Percentiles rank a stretch among this genome's conserved stretches.
Evolutionary conservation across 495 filamentous ascomycete genomes (phyloP).

Genomic region (Aspergillus nanangensis): DNA sequence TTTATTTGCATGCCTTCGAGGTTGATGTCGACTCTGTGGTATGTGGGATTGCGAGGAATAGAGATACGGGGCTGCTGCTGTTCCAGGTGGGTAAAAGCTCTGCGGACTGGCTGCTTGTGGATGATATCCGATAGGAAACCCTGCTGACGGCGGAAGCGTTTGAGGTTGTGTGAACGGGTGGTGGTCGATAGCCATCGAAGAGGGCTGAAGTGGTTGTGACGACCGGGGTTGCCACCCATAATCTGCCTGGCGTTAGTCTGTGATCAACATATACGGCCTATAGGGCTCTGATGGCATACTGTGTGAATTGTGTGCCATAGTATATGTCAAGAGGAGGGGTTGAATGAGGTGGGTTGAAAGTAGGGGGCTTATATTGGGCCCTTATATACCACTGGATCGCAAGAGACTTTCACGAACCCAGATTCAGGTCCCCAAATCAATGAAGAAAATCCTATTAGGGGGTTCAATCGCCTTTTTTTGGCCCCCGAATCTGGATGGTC

Average conservation of each 20-base stretch:
- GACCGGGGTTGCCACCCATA: slow-evolving; percentile 22
- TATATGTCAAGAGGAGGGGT: slow-evolving; percentile 2
- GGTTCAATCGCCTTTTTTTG: too few species aligned
- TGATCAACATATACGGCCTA: background rate
- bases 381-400: background rate
- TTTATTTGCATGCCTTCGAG: slow-evolving; percentile 15
- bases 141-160: slow-evolving; percentile 9
- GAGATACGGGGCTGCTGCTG: slow-evolving; percentile 18
- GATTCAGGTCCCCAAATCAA: too few species aligned
- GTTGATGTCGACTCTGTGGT: slow-evolving; percentile 14
- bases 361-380: too few species aligned
- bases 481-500: background rate
- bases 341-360: slow-evolving; percentile 1
- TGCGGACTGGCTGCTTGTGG: slow-evolving; percentile 11
- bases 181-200: slow-evolving; percentile 18
- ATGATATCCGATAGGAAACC: slow-evolving; percentile 15
- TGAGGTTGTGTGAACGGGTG: slow-evolving; percentile 17
- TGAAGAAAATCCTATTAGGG: too few species aligned
- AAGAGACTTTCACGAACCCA: too few species aligned
- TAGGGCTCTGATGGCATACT: slow-evolving; percentile 12
- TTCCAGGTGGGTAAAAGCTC: slow-evolving; percentile 15
- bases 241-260: slow-evolving; percentile 12
- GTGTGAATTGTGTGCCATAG: slow-evolving; percentile 20
- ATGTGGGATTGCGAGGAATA: slow-evolving; percentile 10
- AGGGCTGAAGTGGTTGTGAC: slow-evolving; percentile 16